Base-by-base conservation (phyloP, 805 yeast species). In the Helenozyma rhizophorensis region DNA sequence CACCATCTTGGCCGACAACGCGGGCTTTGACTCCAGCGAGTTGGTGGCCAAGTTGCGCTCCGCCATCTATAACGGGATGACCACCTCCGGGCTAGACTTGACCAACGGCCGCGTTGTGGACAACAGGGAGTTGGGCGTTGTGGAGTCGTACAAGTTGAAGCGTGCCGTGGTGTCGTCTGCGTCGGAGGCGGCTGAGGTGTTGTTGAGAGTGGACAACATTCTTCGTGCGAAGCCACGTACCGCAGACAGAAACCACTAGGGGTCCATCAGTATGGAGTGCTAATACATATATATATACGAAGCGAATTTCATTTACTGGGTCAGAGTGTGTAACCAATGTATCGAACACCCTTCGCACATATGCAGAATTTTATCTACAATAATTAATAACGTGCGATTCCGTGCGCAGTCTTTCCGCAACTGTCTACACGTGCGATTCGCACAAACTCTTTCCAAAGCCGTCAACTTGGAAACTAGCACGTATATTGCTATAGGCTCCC, bases 181-280 rank as follows among this genome's bases (percentile, higher is more conserved):
- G 4, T 72, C 95, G n/a, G 99, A 93, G 67, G 98, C 98, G 21
- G 94, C 97, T 4, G 97, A 93, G 67, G 89, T 93, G 29, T 73
- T 93, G 46, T 67, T 93, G 52, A 79, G 99, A 57, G 99, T 93
- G 26, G 99, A 93, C 58, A 90, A 93, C 61, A 93, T 93, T 46
- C 86, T 93, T 43, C 80, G 96, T 48, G 97, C 98, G 21, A 89
- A 85, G 60, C 98, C 99, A 43, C 76, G 98, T 65, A 89, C 98
- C 27, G 96, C 97, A 25, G 90, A 84, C 65, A 76, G 96, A 70
- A 80, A 76, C 46, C 67, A 55, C 39, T 60, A 53, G 37, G 5
- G 19, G 7, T 17, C 7, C 19, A 17, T 17, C n/a, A n/a, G n/a
- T n/a, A n/a, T n/a, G n/a, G n/a, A n/a, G n/a, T n/a, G n/a, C n/a